Conservation (phyloP, 257 asterid genomes). For the Solanum lycopersicoides region DNA sequence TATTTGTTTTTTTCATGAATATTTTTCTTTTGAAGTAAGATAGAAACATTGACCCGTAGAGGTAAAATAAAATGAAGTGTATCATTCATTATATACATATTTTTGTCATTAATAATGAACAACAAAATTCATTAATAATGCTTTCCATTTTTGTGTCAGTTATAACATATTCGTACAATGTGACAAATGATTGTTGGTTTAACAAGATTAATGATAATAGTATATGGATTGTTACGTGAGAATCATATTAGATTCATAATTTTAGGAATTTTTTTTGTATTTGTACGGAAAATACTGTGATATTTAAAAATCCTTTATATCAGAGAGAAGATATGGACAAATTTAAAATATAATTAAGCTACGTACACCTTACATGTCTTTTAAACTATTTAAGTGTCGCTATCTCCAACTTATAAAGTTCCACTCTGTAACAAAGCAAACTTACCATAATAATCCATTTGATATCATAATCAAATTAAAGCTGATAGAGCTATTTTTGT, state of each 20-base stretch:
- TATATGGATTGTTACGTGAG: neutral
- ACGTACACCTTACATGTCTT: neutral
- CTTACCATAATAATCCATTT: neutral
- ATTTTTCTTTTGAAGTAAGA: too few relatives aligned
- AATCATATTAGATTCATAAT: neutral
- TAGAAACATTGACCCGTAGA: too few relatives aligned
- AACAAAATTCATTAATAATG: neutral
- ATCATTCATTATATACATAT: too few relatives aligned
- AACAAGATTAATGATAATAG: neutral
- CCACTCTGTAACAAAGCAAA: neutral
- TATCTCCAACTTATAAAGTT: neutral
- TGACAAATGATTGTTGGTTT: neutral
- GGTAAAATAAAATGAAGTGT: too few relatives aligned
- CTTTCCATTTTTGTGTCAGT: neutral
- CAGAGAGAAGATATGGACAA: neutral
- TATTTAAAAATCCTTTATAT: too few relatives aligned
- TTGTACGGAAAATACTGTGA: rapidly evolving
- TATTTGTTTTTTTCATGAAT: too few relatives aligned
- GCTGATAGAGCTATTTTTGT: neutral
- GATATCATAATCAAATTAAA: neutral
- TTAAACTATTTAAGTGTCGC: too few relatives aligned
- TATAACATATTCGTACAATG: neutral
- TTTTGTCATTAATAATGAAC: too few relatives aligned
- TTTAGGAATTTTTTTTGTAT: too few relatives aligned
- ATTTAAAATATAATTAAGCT: too few relatives aligned